Conservation (phyloP, 108 stramenopile species). For the Nitzschia sp. region DNA sequence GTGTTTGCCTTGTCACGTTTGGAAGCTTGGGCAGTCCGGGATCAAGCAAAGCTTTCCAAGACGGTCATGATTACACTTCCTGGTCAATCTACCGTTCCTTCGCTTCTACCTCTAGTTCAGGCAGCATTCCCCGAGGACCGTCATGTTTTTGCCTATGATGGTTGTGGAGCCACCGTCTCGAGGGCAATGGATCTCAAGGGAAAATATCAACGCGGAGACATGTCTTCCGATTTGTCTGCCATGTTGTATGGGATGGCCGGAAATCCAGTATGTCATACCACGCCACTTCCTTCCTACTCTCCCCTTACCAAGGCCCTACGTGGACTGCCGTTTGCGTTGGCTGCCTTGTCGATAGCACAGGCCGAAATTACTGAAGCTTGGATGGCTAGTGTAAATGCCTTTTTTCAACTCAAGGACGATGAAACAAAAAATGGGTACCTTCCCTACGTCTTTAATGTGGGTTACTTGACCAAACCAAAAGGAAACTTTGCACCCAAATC, state of each 20-base stretch:
- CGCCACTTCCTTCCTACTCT: conserved; percentile 29
- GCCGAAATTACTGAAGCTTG: conserved; percentile 73
- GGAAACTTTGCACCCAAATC: conserved; percentile 47
- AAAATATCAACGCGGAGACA: conserved; percentile 1
- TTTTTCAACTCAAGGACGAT: conserved; percentile 71
- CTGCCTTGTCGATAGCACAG: conserved; percentile 49
- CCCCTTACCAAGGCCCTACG: conserved; percentile 41
- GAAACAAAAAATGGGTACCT: conserved; percentile 72
- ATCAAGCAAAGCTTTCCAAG: conserved; percentile 39
- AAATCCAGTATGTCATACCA: conserved; percentile 35
- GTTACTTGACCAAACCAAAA: conserved; percentile 46
- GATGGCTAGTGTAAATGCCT: conserved; percentile 77
- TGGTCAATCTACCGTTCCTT: conserved; percentile 57
- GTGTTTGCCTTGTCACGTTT: conserved; percentile 74
- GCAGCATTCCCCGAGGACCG: conserved; percentile 75
- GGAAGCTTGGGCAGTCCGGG: conserved; percentile 64
- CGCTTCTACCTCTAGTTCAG: conserved; percentile 71
- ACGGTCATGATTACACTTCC: conserved; percentile 70
- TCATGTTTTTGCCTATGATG: conserved; percentile 79
- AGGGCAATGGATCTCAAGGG: conserved; percentile 16
- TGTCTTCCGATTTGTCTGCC: conserved; percentile 1
- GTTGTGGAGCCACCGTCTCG: conserved; percentile 56
- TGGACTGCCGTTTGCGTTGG: conserved; percentile 38
- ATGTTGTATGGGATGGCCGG: conserved; percentile 29
- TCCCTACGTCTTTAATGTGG: conserved; percentile 72